Base-by-base conservation (phyloP, 2,329 filamentous ascomycete species). In the Claviceps pusilla region DNA sequence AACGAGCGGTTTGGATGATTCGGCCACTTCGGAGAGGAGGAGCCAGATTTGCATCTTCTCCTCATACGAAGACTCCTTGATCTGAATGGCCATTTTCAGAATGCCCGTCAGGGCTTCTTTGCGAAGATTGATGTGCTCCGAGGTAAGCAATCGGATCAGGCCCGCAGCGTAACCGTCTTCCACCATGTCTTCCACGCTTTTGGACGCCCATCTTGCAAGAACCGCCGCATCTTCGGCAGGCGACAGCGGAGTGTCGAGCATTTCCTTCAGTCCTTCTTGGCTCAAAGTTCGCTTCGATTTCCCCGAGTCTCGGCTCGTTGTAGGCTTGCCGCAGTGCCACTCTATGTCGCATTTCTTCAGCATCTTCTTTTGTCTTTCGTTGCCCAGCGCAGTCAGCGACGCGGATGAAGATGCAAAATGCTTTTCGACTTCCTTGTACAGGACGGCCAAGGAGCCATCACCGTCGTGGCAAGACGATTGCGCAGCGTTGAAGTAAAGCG, bases 41-140 rank as follows among this genome's bases (percentile, higher is more conserved):
- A 95, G 75, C 73, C 86, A 90, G 5, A 90, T 71, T 57, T 90
- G 84, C 42, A 87, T 82, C 63, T 83, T 85, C 62, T 94, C 88
- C 48, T 83, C 77, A 61, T 89, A 83, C 1, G 79, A 76, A 0
- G 86, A 90, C 52, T 80, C 80, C 65, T 83, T 77, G 50, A 85
- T 70, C 63, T 79, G 81, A 37, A 71, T 69, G 1, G 79, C 77
- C 66, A 84, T 77, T 64, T 86, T 87, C 51, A 80, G 73, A 46
- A 90, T 74, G 60, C 82, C 84, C 43, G 76, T 79, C 19, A 86
- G 72, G 5, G 89, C 87, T 70, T 96, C 89, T 57, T 84, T 82
- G 51, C 90, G 80, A 59, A 95, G 85, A 65, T 86, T 84, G 41
- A 75, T 73, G 62, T 93, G 82, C 49, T 82, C 71, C 0, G 89